These are phyloP conservation scores for Clavispora phyllophila DNA, from an alignment of 805 yeast genomes.

Conservation along the genomic window DNA sequence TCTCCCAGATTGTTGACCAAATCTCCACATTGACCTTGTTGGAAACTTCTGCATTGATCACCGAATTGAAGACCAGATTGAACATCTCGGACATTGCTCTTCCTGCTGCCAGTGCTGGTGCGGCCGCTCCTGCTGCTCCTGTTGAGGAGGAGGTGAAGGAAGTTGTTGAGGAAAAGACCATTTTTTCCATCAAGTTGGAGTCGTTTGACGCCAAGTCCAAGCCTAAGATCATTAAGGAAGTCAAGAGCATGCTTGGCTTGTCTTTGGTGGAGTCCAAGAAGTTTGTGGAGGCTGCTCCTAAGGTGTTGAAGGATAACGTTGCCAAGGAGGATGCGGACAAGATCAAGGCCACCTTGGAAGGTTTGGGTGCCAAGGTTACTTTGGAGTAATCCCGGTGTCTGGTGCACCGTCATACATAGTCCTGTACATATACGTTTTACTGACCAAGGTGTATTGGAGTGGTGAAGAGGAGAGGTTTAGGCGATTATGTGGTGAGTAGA, in stretches of 20 bases:
- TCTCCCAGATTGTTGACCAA: slow-evolving; percentile 79
- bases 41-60: slow-evolving; percentile 85
- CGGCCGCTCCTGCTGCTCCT: slow-evolving; percentile 59
- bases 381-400: slow-evolving; percentile 55
- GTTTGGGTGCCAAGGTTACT: slow-evolving; percentile 86
- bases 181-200: slow-evolving; percentile 87
- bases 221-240: slow-evolving; percentile 97
- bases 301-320: slow-evolving; percentile 88
- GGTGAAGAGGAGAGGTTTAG: too few relatives aligned
- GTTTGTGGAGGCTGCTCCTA: slow-evolving; percentile 97
- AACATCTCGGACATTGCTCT: slow-evolving; percentile 92
- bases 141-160: slow-evolving; percentile 72
- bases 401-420: slow-evolving; percentile 13
- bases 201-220: slow-evolving; percentile 90
- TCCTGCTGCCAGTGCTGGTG: slow-evolving; percentile 56
- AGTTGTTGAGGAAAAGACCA: slow-evolving; percentile 84
- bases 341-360: slow-evolving; percentile 89
- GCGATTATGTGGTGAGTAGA: too few relatives aligned
- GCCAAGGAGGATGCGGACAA: slow-evolving; percentile 98
- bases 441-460: not conserved
- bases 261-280: slow-evolving; percentile 96
- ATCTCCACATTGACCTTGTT: slow-evolving; percentile 86
- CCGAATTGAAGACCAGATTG: slow-evolving; percentile 72
- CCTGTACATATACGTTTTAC: slow-evolving; percentile 15
- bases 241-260: slow-evolving; percentile 83